phyloP scores from a whole-genome alignment of 2,329 filamentous ascomycete species.

The Aspergillus hiratsukae region DNA sequence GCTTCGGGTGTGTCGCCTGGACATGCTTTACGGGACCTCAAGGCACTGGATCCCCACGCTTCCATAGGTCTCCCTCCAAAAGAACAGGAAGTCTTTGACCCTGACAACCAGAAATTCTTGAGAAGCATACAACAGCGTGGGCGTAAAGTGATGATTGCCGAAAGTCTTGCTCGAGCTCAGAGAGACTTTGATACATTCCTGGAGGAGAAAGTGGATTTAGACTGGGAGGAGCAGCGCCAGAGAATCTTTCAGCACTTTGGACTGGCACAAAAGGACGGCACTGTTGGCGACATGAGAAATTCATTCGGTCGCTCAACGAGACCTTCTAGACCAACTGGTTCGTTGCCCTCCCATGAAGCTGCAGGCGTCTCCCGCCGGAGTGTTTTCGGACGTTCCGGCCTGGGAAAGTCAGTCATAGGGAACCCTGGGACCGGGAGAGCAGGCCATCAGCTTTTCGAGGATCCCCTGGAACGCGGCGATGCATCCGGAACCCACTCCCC shows the following conservation, averaged over 20 bases:
- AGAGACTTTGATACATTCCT: slow-evolving; percentile 90
- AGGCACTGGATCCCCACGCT: slow-evolving; percentile 69
- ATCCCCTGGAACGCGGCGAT: slow-evolving; percentile 57
- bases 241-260: slow-evolving; percentile 96
- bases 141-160: slow-evolving; percentile 83
- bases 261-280: slow-evolving; percentile 54
- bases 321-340: slow-evolving; percentile 36
- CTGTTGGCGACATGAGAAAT: slow-evolving; percentile 36
- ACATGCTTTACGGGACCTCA: slow-evolving; percentile 79
- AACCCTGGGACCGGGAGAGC: slow-evolving; percentile 63
- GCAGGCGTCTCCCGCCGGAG: slow-evolving; percentile 45
- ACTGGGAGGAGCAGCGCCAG: slow-evolving; percentile 91
- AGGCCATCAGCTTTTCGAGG: slow-evolving; percentile 60
- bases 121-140: slow-evolving; percentile 85
- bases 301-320: slow-evolving; percentile 49
- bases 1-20: slow-evolving; percentile 90
- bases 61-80: slow-evolving; percentile 36
- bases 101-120: slow-evolving; percentile 66
- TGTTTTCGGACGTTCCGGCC: slow-evolving; percentile 63
- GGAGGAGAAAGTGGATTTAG: slow-evolving; percentile 89
- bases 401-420: slow-evolving; percentile 84
- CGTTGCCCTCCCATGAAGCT: slow-evolving; percentile 41
- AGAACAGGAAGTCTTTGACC: slow-evolving; percentile 45
- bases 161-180: slow-evolving; percentile 83
- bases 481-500: slow-evolving; percentile 49